Base-by-base conservation (phyloP, 2,329 filamentous ascomycete genomes). In the Monosporascus sp. region DNA sequence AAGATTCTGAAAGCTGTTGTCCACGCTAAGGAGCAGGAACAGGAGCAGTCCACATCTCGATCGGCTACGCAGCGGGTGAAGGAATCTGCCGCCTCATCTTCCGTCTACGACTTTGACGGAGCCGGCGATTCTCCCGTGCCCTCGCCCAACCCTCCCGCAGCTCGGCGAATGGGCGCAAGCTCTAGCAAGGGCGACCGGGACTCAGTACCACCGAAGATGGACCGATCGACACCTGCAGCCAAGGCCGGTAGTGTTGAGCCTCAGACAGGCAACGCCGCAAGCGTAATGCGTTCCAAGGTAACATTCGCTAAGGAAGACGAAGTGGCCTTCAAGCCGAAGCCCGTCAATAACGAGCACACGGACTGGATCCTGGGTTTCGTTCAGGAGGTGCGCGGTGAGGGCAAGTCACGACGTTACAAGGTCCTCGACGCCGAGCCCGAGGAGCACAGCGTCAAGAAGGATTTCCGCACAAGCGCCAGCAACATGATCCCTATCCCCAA, bases 351-450 rank as follows among this genome's bases (percentile, higher is more conserved):
- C 60, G 78, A 75, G 67, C 81, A 68, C 65, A 74, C 70, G 3
- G 85, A 88, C 60, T 88, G 85, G 78, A 92, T 92, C 52, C 81
- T 92, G 48, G 89, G 89, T 49, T 87, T 88, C 55, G 89, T 93
- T 50, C 87, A 88, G 55, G 82, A 83, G 50, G 86, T 93, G 16
- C 78, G 84, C 50, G 88, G 88, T 16, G 88, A 92, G 55, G 87
- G 87, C 51, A 91, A 91, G 68, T 87, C 84, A 65, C 79, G 88
- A 64, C 82, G 87, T 45, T 92, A 92, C 72, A 87, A 88, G 68
- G 88, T 92, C 24, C 83, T 91, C 62, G 89, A 93, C 64, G 86
- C 88, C 31, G 88, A 91, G 65, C 87, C 88, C 1, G 89, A 91
- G 63, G 83, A 82, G 65, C 82, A 76, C 62, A 84, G 78, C 63